These are phyloP conservation scores for Trichoderma atroviride DNA, from an alignment of 2,329 filamentous ascomycete genomes.

Conservation along the genomic window DNA sequence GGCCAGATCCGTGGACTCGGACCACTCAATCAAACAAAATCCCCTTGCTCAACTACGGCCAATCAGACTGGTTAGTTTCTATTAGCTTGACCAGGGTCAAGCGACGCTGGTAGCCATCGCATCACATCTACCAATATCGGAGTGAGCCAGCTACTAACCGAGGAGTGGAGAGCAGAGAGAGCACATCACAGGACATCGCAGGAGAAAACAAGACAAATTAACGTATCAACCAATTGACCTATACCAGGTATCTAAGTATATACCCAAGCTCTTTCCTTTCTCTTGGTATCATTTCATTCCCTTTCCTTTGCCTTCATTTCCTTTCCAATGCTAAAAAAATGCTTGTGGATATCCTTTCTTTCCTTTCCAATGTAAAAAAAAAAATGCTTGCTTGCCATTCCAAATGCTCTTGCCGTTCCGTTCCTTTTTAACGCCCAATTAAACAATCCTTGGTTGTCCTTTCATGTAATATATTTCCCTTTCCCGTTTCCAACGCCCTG, in stretches of 20 bases:
- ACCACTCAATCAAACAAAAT: neutral
- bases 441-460: neutral
- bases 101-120: neutral
- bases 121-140: neutral
- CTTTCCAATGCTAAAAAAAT: neutral
- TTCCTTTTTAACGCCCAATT: neutral
- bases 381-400: neutral
- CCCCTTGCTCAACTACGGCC: neutral
- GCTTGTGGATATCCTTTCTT: no score
- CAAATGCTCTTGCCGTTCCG: neutral
- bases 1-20: neutral
- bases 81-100: neutral
- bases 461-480: neutral
- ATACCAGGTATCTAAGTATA: neutral
- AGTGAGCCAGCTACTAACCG: neutral
- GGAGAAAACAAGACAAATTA: neutral
- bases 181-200: neutral
- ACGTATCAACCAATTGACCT: neutral
- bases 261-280: neutral
- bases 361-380: neutral
- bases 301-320: neutral
- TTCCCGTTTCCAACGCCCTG: constrained; percentile 1
- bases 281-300: neutral
- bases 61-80: neutral
- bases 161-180: neutral